Base-by-base conservation (phyloP, 305 asterid species). In the Fraxinus floribunda region DNA sequence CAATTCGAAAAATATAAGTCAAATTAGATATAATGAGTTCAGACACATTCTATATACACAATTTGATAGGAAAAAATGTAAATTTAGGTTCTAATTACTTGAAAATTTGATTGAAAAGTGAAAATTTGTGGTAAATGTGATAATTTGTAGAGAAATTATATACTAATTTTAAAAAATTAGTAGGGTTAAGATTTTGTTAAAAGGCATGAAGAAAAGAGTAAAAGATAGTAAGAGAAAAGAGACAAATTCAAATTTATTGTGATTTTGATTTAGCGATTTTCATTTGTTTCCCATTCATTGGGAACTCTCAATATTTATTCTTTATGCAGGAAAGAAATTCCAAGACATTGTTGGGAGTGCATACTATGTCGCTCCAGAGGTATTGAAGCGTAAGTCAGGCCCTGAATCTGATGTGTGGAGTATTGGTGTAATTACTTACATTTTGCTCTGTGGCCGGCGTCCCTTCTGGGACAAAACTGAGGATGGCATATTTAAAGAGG, bases 401-500 rank as follows among this genome's bases (percentile, higher is more conserved):
- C 95, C 97, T 35, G 97, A 93, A 85, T 93, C 97, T 10, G 97
- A 93, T 84, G 97, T 89, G 15, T 93, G 97, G 97, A 93, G 97
- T 85, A 93, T 93, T 78, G 97, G 97, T 64, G 97, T 93, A 15
- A 93, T 93, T 41, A 93, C 97, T 35, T 93, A 93, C 87, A 93
- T 93, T 86, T 86, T 93, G 89, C 93, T 93, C 20, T 91, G 97
- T 66, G 97, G 99, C 35, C 90, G 99, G 55, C 92, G 98, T 66
- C 99, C 99, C 44, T 95, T 95, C 88, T 95, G 99, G 99, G 97
- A 94, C 87, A 95, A 88, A 88, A 93, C 97, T 1, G 97, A 93
- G 89, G 97, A 93, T 85, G 97, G 97, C 76, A 91, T 93, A 81
- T 92, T 93, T 85, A 93, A 93, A 87, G 97, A 95, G 99, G 99